Conservation (phyloP, 2,329 filamentous ascomycete species). For the Nemania sp. region DNA sequence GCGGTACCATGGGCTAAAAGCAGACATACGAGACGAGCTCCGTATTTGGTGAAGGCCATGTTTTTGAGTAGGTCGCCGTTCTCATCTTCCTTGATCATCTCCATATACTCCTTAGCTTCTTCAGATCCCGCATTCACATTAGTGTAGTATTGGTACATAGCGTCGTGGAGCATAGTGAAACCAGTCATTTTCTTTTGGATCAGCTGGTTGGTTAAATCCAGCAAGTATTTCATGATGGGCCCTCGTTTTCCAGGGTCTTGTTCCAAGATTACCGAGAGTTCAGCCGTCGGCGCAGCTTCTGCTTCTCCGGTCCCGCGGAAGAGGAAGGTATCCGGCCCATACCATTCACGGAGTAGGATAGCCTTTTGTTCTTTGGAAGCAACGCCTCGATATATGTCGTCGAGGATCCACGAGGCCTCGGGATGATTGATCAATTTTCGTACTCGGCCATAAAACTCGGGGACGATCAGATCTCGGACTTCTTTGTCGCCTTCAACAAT, state of each 20-base stretch:
- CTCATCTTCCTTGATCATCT: constrained; percentile 91
- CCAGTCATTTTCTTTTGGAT: constrained; percentile 97
- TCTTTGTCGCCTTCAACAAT: constrained; percentile 91
- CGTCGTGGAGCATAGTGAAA: constrained; percentile 98
- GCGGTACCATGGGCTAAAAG: constrained; percentile 86
- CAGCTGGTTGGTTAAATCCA: constrained; percentile 89
- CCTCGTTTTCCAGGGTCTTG: constrained; percentile 85
- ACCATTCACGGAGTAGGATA: constrained; percentile 91
- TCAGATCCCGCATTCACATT: constrained; percentile 81
- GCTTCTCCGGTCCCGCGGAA: constrained; percentile 69
- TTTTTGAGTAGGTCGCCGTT: constrained; percentile 93
- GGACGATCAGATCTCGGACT: constrained; percentile 88
- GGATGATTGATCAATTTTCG: constrained; percentile 94
- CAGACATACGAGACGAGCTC: constrained; percentile 83
- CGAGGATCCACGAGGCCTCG: constrained; percentile 96
- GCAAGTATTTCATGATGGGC: constrained; percentile 86
- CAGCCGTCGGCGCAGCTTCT: constrained; percentile 66
- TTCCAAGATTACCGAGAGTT: constrained; percentile 80
- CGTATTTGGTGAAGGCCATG: constrained; percentile 93
- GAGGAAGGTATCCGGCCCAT: constrained; percentile 90
- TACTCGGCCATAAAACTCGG: constrained; percentile 95
- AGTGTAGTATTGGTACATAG: constrained; percentile 96
- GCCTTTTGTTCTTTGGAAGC: constrained; percentile 89
- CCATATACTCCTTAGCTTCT: constrained; percentile 87
- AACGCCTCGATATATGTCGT: constrained; percentile 93